phyloP scores from a whole-genome alignment of 2,329 filamentous ascomycete genomes.

The Knoxdaviesia capensis region DNA sequence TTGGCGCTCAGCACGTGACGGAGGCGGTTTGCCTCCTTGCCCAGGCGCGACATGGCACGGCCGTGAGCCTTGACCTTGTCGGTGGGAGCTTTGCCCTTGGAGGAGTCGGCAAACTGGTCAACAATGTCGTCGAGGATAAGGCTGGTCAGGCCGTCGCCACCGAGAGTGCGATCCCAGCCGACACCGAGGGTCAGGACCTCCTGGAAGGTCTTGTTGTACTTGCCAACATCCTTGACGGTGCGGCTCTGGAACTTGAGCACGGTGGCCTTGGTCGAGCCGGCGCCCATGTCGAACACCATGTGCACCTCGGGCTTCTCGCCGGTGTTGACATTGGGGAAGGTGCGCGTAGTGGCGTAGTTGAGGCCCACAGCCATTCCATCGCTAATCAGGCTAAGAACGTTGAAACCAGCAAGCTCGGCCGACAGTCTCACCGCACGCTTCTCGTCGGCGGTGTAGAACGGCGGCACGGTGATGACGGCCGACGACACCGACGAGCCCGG shows the following conservation, averaged over 20 bases:
- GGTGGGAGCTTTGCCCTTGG: conserved; percentile 43
- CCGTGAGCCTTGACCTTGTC: conserved; percentile 54
- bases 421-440: conserved; percentile 70
- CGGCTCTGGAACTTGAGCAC: conserved; percentile 78
- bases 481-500: conserved; percentile 56
- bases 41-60: conserved; percentile 71
- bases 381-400: conserved; percentile 65
- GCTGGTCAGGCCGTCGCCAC: conserved; percentile 75
- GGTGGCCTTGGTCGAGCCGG: conserved; percentile 80
- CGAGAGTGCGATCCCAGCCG: conserved; percentile 78
- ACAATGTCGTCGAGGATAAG: conserved; percentile 83
- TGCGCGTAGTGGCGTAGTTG: conserved; percentile 83
- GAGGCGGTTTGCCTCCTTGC: conserved; percentile 74
- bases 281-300: conserved; percentile 93
- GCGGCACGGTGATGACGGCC: conserved; percentile 71
- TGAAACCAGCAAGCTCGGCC: conserved; percentile 71
- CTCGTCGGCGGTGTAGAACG: conserved; percentile 81
- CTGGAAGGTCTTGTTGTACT: conserved; percentile 90
- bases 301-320: conserved; percentile 79
- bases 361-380: conserved; percentile 84
- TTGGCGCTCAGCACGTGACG: conserved; percentile 90
- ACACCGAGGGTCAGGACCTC: conserved; percentile 77
- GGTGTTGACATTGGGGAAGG: conserved; percentile 67
- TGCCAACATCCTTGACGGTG: conserved; percentile 75
- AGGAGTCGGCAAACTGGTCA: conserved; percentile 51